Conservation (phyloP, 495 filamentous ascomycete species). For the Neurospora sp. region DNA sequence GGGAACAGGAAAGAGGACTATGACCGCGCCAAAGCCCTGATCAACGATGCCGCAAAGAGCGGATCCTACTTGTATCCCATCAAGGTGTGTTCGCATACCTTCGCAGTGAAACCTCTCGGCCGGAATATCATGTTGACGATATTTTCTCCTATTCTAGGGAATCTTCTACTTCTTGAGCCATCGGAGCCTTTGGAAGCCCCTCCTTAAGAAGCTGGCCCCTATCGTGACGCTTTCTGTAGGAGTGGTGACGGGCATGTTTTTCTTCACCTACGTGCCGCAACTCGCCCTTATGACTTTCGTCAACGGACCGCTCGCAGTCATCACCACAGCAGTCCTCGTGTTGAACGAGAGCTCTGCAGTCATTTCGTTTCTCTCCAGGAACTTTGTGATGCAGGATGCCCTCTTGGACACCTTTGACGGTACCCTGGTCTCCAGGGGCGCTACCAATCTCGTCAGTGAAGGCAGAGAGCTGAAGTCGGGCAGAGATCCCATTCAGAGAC, state of each 20-base stretch:
- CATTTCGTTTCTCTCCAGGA: slow-evolving; percentile 60
- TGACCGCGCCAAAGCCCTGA: slow-evolving; percentile 39
- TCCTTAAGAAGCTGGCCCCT: slow-evolving; percentile 57
- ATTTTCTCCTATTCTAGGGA: slow-evolving; percentile 25
- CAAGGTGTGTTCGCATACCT: slow-evolving; percentile 41
- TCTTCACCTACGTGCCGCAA: slow-evolving; percentile 86
- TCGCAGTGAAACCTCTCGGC: neutral
- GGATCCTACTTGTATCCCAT: slow-evolving; percentile 79
- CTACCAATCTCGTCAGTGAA: slow-evolving; percentile 50
- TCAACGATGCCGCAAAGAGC: slow-evolving; percentile 56
- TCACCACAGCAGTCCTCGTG: slow-evolving; percentile 67
- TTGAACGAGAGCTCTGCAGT: slow-evolving; percentile 75
- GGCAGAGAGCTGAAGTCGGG: slow-evolving; percentile 59
- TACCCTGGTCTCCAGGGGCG: slow-evolving; percentile 49
- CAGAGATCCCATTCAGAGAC: slow-evolving; percentile 51
- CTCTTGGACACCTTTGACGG: slow-evolving; percentile 90
- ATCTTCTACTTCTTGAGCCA: slow-evolving; percentile 69
- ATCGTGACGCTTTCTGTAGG: slow-evolving; percentile 58
- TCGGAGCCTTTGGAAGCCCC: slow-evolving; percentile 54
- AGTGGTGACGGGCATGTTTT: slow-evolving; percentile 67
- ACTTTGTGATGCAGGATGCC: slow-evolving; percentile 67
- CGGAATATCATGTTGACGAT: neutral
- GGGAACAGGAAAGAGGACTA: slow-evolving; percentile 43
- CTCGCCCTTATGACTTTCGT: slow-evolving; percentile 69
- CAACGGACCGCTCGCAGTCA: slow-evolving; percentile 72